These are phyloP conservation scores for Gossypium trilobum DNA, from an alignment of 441 rosid species.

Conservation along the genomic window DNA sequence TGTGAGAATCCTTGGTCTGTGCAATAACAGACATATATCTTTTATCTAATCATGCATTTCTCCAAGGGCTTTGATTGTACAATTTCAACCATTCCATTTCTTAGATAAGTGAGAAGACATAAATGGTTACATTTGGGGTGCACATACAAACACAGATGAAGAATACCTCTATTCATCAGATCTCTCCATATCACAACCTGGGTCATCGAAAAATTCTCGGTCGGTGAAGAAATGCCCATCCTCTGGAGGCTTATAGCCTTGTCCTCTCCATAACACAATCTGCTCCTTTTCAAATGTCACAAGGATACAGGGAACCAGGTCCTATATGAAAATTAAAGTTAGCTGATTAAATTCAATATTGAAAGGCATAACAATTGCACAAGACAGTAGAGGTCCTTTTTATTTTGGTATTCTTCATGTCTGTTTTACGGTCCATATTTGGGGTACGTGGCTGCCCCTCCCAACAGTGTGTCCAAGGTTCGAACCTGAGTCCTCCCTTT, in stretches of 20 bases:
- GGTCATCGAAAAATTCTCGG: slow-evolving; percentile 26
- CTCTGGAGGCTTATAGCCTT: slow-evolving; percentile 48
- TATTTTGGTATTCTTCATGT: too few species aligned
- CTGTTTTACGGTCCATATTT: too few species aligned
- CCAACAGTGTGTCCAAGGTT: too few species aligned
- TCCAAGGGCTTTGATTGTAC: neutral
- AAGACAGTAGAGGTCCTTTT: neutral
- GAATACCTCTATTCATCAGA: slow-evolving; percentile 5
- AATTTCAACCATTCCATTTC: neutral
- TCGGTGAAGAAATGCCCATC: slow-evolving; percentile 31
- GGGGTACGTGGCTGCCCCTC: too few species aligned
- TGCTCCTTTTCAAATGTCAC: slow-evolving; percentile 92
- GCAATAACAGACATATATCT: neutral
- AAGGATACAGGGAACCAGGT: slow-evolving; percentile 70
- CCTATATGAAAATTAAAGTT: slow-evolving; percentile 31
- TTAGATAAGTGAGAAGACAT: neutral
- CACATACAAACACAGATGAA: neutral
- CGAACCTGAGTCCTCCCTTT: too few species aligned
- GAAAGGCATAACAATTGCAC: neutral
- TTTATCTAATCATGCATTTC: neutral
- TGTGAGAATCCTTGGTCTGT: neutral
- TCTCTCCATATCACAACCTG: slow-evolving; percentile 15
- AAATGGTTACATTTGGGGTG: neutral
- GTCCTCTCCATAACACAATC: slow-evolving; percentile 76
- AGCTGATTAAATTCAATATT: neutral